Percentiles rank a stretch among this genome's conserved stretches.
These are phyloP conservation scores for Globisporangium lucens DNA, from an alignment of 352 stramenopile species.

Conservation along the genomic window DNA sequence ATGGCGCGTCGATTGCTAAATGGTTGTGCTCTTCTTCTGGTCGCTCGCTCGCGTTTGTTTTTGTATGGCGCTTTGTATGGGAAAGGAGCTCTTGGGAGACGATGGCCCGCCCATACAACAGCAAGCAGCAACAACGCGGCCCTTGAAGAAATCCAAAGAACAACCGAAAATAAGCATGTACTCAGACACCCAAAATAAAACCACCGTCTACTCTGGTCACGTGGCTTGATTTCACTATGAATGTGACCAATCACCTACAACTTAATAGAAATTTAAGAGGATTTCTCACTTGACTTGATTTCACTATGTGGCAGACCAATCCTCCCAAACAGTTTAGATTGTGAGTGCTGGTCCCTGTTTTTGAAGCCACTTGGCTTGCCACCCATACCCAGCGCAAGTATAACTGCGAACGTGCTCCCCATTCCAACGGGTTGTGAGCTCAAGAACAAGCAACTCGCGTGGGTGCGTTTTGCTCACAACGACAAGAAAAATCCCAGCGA, in stretches of 20 bases:
- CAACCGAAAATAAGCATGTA: slow-evolving; percentile 4
- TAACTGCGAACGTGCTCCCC: neutral
- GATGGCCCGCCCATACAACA: neutral
- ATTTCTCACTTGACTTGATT: no score
- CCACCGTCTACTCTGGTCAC: neutral
- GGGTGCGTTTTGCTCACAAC: neutral
- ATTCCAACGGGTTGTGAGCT: neutral
- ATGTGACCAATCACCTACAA: no score
- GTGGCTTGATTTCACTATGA: no score
- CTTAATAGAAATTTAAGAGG: neutral
- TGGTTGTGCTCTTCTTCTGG: neutral
- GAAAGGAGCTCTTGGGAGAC: neutral
- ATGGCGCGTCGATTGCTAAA: slow-evolving; percentile 8
- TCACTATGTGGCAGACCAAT: no score
- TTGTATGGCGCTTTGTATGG: neutral
- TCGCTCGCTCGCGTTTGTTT: neutral
- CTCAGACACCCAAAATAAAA: slow-evolving; percentile 5
- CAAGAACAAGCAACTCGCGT: slow-evolving; percentile 1
- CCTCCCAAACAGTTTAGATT: no score
- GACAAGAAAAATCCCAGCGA: slow-evolving; percentile 7
- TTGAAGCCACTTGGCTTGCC: neutral
- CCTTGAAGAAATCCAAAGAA: slow-evolving; percentile 13
- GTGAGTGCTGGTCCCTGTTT: slow-evolving; percentile 6
- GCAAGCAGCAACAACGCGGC: neutral
- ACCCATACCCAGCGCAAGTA: neutral